Percentiles rank a stretch among this genome's conserved stretches.
Conservation (phyloP, 1,284 basidiomycete species). For the Malassezia yamatoensis region DNA sequence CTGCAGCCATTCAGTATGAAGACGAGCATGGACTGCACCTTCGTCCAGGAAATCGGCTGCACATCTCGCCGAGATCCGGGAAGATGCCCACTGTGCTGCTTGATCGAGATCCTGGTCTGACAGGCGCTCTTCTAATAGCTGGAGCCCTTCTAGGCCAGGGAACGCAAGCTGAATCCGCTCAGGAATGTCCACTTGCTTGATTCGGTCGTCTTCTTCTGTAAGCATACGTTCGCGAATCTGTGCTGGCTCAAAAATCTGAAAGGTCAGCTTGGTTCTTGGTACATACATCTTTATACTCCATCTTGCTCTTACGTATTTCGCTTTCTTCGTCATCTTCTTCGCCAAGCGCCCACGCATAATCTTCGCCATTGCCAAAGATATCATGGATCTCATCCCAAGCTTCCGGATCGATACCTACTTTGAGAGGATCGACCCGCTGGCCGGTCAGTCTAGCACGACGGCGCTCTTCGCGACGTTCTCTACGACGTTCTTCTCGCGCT, state of each 20-base stretch:
- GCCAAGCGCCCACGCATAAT: slow-evolving; percentile 93
- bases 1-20: slow-evolving; percentile 62
- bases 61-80: slow-evolving; percentile 60
- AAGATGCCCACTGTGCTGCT: slow-evolving; percentile 80
- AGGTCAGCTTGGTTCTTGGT: slow-evolving; percentile 50
- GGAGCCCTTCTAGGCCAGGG: slow-evolving; percentile 51
- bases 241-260: slow-evolving; percentile 89
- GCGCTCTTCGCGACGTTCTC: slow-evolving; percentile 55
- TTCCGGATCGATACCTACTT: slow-evolving; percentile 52
- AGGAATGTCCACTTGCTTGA: slow-evolving; percentile 84
- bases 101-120: slow-evolving; percentile 64
- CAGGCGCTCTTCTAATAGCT: slow-evolving; percentile 58
- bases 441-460: slow-evolving; percentile 51
- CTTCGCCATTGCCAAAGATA: slow-evolving; percentile 91
- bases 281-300: slow-evolving; percentile 66
- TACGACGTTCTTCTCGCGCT: slow-evolving; percentile 62
- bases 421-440: slow-evolving; percentile 54
- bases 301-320: slow-evolving; percentile 50
- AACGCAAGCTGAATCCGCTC: slow-evolving; percentile 91
- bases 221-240: slow-evolving; percentile 84
- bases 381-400: slow-evolving; percentile 95
- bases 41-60: slow-evolving; percentile 57
- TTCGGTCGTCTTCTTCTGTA: slow-evolving; percentile 78
- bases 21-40: slow-evolving; percentile 56
- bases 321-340: slow-evolving; percentile 34